Conservation (phyloP, 2,329 filamentous ascomycete genomes). For the Apiospora malaysiana region DNA sequence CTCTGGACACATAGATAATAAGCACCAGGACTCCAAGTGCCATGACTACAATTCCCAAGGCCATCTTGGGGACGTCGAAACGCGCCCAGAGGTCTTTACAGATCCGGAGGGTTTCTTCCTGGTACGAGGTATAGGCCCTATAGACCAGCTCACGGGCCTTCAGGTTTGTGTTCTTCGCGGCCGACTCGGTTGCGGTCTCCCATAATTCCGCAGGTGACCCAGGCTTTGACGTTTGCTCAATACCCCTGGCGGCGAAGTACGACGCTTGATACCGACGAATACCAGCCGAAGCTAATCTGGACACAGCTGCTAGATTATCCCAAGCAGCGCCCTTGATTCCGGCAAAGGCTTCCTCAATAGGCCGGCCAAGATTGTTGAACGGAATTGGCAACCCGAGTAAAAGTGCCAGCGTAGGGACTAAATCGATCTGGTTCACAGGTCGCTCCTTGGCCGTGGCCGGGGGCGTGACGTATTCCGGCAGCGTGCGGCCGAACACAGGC, state of each 20-base stretch:
- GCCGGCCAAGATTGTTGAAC: constrained; percentile 91
- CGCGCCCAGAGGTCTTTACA: constrained; percentile 90
- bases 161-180: constrained; percentile 46
- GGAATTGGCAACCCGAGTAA: constrained; percentile 91
- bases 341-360: constrained; percentile 92
- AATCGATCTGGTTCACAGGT: constrained; percentile 84
- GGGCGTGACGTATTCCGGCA: constrained; percentile 61
- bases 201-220: constrained; percentile 63
- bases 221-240: constrained; percentile 64
- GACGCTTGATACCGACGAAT: constrained; percentile 88
- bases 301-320: constrained; percentile 78
- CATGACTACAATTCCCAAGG: constrained; percentile 76
- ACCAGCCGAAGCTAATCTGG: constrained; percentile 79
- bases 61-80: constrained; percentile 88
- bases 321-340: constrained; percentile 72
- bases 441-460: constrained; percentile 77
- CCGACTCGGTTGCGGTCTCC: constrained; percentile 52
- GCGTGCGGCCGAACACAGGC: constrained; percentile 80
- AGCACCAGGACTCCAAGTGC: constrained; percentile 71
- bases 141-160: constrained; percentile 51
- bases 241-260: constrained; percentile 76
- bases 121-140: constrained; percentile 72
- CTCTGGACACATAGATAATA: constrained; percentile 72
- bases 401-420: constrained; percentile 89
- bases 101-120: constrained; percentile 75